Evolutionary conservation across 1,284 basidiomycete genomes (phyloP).

Genomic region (Moesziomyces parantarcticus): DNA sequence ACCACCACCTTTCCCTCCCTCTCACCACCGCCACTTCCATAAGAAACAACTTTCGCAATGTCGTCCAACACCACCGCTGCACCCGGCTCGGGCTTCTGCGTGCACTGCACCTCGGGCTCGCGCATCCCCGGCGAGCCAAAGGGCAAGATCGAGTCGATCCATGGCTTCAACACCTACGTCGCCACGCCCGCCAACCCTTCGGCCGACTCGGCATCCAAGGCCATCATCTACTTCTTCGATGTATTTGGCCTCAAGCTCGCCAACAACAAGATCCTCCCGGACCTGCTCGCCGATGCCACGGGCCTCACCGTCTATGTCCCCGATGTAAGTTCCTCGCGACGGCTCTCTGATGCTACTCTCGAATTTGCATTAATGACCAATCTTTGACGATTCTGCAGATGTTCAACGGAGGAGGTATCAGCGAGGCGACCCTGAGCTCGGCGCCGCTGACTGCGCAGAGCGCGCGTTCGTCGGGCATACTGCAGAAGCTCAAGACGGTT

Average conservation of each 20-base stretch:
- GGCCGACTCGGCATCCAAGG: constrained; percentile 59
- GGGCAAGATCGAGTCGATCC: constrained; percentile 46
- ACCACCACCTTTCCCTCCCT: not conserved
- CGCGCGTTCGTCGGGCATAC: constrained; percentile 11
- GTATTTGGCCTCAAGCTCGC: constrained; percentile 69
- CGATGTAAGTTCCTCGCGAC: constrained; percentile 21
- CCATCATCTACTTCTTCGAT: constrained; percentile 75
- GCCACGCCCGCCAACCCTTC: constrained; percentile 52
- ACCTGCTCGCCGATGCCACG: constrained; percentile 72
- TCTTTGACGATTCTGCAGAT: not conserved
- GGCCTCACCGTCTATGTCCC: constrained; percentile 75
- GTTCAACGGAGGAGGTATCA: constrained; percentile 50
- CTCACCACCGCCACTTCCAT: not conserved
- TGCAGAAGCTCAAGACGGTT: constrained; percentile 28
- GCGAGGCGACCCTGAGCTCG: constrained; percentile 9
- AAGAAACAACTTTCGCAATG: not conserved
- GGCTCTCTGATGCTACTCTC: no score
- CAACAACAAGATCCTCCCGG: constrained; percentile 74
- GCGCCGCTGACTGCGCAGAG: constrained; percentile 39
- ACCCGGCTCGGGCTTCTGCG: constrained; percentile 34
- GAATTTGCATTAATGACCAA: no score
- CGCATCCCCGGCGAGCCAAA: constrained; percentile 49
- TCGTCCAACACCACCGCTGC: constrained; percentile 3
- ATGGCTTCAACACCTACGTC: constrained; percentile 57
- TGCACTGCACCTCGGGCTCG: constrained; percentile 51